Base-by-base conservation (phyloP, 148 eudicot species). In the Vaccinium myrtillus region DNA sequence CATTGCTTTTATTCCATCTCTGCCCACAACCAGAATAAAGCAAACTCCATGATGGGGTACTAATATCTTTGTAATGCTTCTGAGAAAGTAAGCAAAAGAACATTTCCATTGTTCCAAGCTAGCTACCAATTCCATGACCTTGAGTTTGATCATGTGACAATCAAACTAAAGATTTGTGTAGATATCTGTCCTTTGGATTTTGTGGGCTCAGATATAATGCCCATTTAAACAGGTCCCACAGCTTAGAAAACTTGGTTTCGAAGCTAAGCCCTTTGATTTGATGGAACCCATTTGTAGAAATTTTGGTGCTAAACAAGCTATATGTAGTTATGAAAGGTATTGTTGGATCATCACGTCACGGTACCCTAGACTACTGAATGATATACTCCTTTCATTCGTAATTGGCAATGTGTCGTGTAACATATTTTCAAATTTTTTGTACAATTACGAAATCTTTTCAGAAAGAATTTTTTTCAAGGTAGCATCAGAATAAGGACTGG, bases 181-280 rank as follows among this genome's bases (percentile, higher is more conserved):
- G 83, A 89, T 80, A 85, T 90, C 87, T 86, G 83, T 87, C 87
- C 84, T 83, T 83, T 79, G 79, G 92, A 92, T 92, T 91, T 90
- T 91, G 93, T 91, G 93, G 94, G 93, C 88, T 87, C 92, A 84
- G 2, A 70, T 74, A 12, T 54, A 3, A 78, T 73, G 82, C 49
- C 32, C 1, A 81, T 81, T 78, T 36, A 19, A 43, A 27, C 49
- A 85, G 83, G 82, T 51, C 85, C 84, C 78, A 79, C 55, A 25
- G 43, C 19, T 91, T n/a, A 39, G 75, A 88, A 88, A 19, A 85
- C 86, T 90, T 88, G 83, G 83, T 84, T 65, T 84, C 82, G 84
- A 86, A 86, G 91, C 79, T 87, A 75, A 87, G 79, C 77, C 78
- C 65, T 43, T 4, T 48, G 19, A 83, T 77, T 54, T 54, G 58